phyloP scores from a whole-genome alignment of 192 early-diverging fungal genomes.

The Backusella westeae region DNA sequence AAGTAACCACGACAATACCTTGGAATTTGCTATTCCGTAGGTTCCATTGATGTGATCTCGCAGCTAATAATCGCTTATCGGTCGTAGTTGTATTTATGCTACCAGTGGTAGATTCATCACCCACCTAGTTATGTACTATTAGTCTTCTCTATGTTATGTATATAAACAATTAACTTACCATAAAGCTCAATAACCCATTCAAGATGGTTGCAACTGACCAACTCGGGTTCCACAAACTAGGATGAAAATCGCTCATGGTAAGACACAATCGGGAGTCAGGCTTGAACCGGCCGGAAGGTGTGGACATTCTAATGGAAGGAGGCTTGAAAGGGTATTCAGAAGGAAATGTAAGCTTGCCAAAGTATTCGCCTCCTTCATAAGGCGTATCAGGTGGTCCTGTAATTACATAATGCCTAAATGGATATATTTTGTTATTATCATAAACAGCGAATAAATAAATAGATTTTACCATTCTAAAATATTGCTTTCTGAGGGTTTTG shows the following conservation, averaged over 20 bases:
- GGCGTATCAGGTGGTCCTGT: constrained; percentile 94
- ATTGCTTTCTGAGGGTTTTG: constrained; percentile 90
- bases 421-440: background rate
- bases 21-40: constrained; percentile 69
- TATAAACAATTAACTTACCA: constrained; percentile 55
- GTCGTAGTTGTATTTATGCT: constrained; percentile 76
- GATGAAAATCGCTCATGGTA: constrained; percentile 97
- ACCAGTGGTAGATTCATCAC: constrained; percentile 93
- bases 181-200: constrained; percentile 93
- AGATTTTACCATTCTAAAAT: constrained; percentile 89
- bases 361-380: constrained; percentile 92
- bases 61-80: constrained; percentile 78
- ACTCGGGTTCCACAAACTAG: constrained; percentile 92
- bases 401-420: constrained; percentile 90
- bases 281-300: constrained; percentile 88
- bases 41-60: constrained; percentile 80
- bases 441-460: background rate
- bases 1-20: constrained; percentile 41
- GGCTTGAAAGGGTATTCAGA: constrained; percentile 96
- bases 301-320: constrained; percentile 80
- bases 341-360: constrained; percentile 90
- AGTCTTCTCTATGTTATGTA: too few relatives aligned
- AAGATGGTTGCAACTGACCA: constrained; percentile 98
- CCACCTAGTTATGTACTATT: background rate
- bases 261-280: constrained; percentile 92